phyloP scores from a whole-genome alignment of 345 rosid species.

The Aurinia saxatilis region DNA sequence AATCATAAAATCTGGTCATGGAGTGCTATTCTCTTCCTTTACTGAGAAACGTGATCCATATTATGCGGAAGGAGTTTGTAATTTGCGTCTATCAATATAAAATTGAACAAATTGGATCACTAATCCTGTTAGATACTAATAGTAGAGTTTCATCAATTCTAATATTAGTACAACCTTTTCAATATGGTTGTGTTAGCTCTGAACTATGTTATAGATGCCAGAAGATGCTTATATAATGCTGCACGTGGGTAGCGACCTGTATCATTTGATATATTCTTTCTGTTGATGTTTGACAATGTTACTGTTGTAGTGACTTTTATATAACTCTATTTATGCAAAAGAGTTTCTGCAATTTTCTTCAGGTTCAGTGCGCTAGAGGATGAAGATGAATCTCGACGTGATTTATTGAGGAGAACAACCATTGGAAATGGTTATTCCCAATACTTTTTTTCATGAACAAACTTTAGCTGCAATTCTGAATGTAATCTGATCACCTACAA shows the following conservation, averaged over 20 bases:
- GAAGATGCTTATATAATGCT: not conserved
- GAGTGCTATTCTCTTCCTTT: not conserved
- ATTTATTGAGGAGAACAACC: slow-evolving; percentile 74
- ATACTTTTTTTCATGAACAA: slow-evolving; percentile 11
- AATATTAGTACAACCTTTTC: not conserved
- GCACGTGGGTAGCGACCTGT: not conserved
- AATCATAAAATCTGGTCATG: not conserved
- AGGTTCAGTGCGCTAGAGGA: slow-evolving; percentile 92
- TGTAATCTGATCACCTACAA: slow-evolving; percentile 22
- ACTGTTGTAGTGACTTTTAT: not conserved
- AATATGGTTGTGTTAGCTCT: not conserved
- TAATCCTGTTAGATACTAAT: not conserved
- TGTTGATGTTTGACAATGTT: slow-evolving; percentile 7
- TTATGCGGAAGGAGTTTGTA: not conserved
- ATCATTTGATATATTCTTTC: not conserved
- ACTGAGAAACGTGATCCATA: not conserved
- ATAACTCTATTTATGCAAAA: not conserved
- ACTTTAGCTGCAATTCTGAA: slow-evolving; percentile 15
- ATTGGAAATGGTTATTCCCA: slow-evolving; percentile 78
- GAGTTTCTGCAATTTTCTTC: slow-evolving; percentile 4
- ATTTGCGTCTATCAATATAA: not conserved
- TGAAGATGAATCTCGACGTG: slow-evolving; percentile 56
- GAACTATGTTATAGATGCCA: not conserved
- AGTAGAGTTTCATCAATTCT: not conserved
- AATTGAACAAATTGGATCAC: not conserved